phyloP scores from a whole-genome alignment of 2,329 filamentous ascomycete genomes.

The Aspergillus sp. region DNA sequence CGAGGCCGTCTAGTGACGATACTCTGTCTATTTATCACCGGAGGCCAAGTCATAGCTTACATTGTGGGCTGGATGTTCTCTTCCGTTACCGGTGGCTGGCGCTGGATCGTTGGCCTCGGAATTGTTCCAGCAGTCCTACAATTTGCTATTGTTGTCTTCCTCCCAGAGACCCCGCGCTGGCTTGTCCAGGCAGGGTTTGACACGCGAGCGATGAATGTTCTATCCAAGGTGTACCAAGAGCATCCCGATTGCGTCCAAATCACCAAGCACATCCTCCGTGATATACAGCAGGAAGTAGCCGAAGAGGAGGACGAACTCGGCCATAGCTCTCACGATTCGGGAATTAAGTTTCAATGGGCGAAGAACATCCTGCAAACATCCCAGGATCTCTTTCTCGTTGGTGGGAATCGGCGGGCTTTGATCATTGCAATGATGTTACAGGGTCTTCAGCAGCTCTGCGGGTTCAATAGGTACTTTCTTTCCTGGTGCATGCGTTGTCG shows the following conservation, averaged over 20 bases:
- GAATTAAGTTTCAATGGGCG: constrained; percentile 21
- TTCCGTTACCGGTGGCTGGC: constrained; percentile 66
- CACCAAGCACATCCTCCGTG: constrained; percentile 61
- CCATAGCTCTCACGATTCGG: constrained; percentile 17
- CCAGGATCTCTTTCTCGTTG: constrained; percentile 30
- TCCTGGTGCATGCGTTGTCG: too few relatives aligned
- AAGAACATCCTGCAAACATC: constrained; percentile 25
- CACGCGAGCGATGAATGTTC: constrained; percentile 61
- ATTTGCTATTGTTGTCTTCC: constrained; percentile 62
- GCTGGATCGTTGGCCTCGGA: constrained; percentile 88
- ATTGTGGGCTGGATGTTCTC: constrained; percentile 73
- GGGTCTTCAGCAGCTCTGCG: constrained; percentile 82
- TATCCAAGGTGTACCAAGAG: constrained; percentile 62
- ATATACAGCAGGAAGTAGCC: constrained; percentile 72
- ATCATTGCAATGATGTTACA: constrained; percentile 84
- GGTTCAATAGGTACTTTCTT: constrained; percentile 54
- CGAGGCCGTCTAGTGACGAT: constrained; percentile 79
- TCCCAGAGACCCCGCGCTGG: constrained; percentile 90
- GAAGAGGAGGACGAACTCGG: constrained; percentile 57
- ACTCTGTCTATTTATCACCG: constrained; percentile 77
- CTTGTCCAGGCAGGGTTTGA: constrained; percentile 67
- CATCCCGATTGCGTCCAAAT: constrained; percentile 44
- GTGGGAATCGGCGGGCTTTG: constrained; percentile 65
- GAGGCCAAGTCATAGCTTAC: constrained; percentile 87
- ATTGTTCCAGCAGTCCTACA: constrained; percentile 74